phyloP scores from a whole-genome alignment of 495 filamentous ascomycete genomes.

The Cercophora samala region DNA sequence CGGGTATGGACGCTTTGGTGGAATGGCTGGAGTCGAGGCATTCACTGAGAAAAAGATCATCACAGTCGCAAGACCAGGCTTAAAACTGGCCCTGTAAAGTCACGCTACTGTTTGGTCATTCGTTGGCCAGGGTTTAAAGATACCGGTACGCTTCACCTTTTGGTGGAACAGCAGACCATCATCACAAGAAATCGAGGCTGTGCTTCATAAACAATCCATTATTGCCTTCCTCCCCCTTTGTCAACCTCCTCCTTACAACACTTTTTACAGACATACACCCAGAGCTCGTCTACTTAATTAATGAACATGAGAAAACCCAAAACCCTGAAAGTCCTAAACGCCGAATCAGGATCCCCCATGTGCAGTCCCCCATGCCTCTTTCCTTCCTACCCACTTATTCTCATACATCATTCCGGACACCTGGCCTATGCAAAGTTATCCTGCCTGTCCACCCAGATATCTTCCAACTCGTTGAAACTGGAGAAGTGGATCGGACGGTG shows the following conservation, averaged over 20 bases:
- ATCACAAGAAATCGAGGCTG: not conserved
- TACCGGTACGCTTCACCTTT: not conserved
- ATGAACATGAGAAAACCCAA: not conserved
- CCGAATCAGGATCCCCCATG: not conserved
- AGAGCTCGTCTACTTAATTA: not conserved
- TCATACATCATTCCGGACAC: not conserved
- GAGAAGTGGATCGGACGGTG: constrained; percentile 94
- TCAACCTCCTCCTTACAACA: not conserved
- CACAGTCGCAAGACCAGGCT: constrained; percentile 27
- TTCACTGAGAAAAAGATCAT: constrained; percentile 38
- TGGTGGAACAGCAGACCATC: not conserved
- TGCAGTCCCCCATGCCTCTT: not conserved
- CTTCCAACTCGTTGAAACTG: constrained; percentile 87
- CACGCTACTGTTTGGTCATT: not conserved
- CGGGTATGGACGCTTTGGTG: constrained; percentile 40
- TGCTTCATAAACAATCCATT: not conserved
- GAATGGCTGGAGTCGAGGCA: constrained; percentile 31
- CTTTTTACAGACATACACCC: not conserved
- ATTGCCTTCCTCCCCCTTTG: not conserved
- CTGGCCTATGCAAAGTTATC: constrained; percentile 75
- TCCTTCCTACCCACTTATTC: not conserved
- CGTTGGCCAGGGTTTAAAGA: not conserved
- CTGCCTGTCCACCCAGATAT: constrained; percentile 80
- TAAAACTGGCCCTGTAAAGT: constrained; percentile 26
- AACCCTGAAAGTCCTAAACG: not conserved